A percentile compares a stretch with the other conserved stretches of the same genome.
Evolutionary conservation across 75 land plant genomes (phyloP).

Genomic region (Pinus tabuliformis): DNA sequence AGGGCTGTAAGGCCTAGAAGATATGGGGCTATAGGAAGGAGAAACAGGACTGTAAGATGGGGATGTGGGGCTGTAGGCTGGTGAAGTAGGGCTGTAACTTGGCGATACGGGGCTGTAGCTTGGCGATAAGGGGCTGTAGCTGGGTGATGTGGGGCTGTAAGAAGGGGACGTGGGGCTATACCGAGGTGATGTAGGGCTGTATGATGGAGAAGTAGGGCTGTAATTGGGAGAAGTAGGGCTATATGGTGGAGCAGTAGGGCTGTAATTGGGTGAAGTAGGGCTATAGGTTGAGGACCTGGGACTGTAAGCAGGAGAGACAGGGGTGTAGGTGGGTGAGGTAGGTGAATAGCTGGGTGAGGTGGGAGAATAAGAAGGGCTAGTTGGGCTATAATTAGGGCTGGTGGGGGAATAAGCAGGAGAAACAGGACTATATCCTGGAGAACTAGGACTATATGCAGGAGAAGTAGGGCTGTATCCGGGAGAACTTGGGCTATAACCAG

Average conservation of each 20-base stretch:
- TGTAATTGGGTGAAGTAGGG: constrained; percentile 42
- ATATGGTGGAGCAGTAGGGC: constrained; percentile 55
- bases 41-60: constrained; percentile 23
- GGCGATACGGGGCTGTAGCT: constrained; percentile 21
- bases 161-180: constrained; percentile 40
- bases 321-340: constrained; percentile 34
- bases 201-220: constrained; percentile 7
- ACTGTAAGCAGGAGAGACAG: constrained; percentile 48
- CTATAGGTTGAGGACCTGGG: constrained; percentile 33
- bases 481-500: constrained; percentile 58
- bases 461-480: constrained; percentile 37
- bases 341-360: constrained; percentile 72
- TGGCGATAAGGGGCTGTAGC: constrained; percentile 61
- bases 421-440: constrained; percentile 87
- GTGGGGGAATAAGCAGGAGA: constrained; percentile 92
- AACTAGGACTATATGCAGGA: constrained; percentile 68
- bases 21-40: constrained; percentile 12
- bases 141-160: constrained; percentile 61
- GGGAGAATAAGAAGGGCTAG: constrained; percentile 33
- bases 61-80: not conserved
- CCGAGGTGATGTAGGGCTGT: not conserved
- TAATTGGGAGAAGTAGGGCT: constrained; percentile 63
- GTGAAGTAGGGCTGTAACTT: constrained; percentile 19
- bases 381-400: constrained; percentile 56
- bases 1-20: constrained; percentile 34